Base-by-base conservation (phyloP, 2,329 filamentous ascomycete species). In the Apiospora aurea region DNA sequence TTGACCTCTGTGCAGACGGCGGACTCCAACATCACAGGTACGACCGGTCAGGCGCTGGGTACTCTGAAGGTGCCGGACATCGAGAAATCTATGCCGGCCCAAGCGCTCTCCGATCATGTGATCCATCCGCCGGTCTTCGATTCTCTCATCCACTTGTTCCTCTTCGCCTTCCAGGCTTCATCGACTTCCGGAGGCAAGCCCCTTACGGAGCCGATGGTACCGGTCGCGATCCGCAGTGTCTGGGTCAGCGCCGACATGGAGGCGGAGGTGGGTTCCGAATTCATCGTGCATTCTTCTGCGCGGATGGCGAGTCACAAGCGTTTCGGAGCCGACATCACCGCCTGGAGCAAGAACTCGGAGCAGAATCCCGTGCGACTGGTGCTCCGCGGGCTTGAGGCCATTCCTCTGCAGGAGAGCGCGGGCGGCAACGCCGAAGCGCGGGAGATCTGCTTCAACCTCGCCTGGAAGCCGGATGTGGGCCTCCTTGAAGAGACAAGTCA, bases 241-340 rank as follows among this genome's bases (percentile, higher is more conserved):
- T 69, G 68, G 68, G 44, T 69, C 29, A 69, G 68, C 8, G 68
- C 68, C 34, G 46, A 69, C 4, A 69, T 69, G 68, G 68, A 69
- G 21, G 47, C 46, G 6, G 34, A 53, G 0, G 44, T 49, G 4
- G 68, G 68, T 1, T 38, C 68, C 10, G 44, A 53, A 34, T 49
- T 69, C 47, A 34, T 69, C 14, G 68, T 69, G 0, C 68, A 69
- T 34, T 69, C 68, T 0, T 47, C 68, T 2, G 68, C 68, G 2
- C 68, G 49, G 0, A 41, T 69, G 44, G 68, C 68, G 8, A 51
- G 44, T 24, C 68, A 69, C 47, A 51, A 53, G 68, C 44, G 68
- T 7, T 69, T 69, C 18, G 68, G 68, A 14, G 68, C 68, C 0
- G 68, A 69, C 47, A 69, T 69, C 49, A 69, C 68, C 18, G 68